These are phyloP conservation scores for Alternaria hordeiaustralica DNA, from an alignment of 2,329 filamentous ascomycete species.

Conservation along the genomic window DNA sequence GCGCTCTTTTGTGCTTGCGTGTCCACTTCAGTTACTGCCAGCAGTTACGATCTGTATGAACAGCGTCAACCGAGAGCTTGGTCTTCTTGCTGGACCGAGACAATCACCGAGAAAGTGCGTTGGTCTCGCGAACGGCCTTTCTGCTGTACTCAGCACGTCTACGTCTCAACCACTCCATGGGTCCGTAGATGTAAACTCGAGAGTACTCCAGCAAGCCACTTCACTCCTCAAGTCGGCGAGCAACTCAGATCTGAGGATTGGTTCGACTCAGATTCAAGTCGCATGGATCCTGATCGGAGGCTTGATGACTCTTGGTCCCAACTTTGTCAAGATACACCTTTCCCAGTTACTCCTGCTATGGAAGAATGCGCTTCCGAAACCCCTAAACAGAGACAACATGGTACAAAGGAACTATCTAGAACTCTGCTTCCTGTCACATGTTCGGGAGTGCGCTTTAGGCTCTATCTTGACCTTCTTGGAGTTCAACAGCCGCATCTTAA, in stretches of 20 bases:
- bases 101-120: conserved; percentile 84
- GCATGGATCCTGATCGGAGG: conserved; percentile 98
- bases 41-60: conserved; percentile 97
- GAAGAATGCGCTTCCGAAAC: conserved; percentile 96
- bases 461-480: conserved; percentile 91
- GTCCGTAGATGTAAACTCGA: conserved; percentile 92
- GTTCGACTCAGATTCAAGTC: conserved; percentile 94
- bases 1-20: conserved; percentile 85
- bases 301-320: conserved; percentile 93
- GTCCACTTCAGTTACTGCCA: conserved; percentile 87
- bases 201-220: conserved; percentile 89
- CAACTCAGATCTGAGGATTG: conserved; percentile 86
- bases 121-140: conserved; percentile 89
- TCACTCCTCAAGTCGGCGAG: conserved; percentile 90
- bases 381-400: conserved; percentile 90
- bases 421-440: conserved; percentile 90
- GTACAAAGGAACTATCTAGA: conserved; percentile 84
- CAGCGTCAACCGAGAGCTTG: conserved; percentile 85
- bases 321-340: conserved; percentile 98
- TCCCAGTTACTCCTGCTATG: conserved; percentile 91
- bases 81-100: conserved; percentile 74
- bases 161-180: conserved; percentile 88
- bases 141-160: conserved; percentile 88
- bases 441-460: conserved; percentile 90
- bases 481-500: conserved; percentile 90